A percentile compares a stretch with the other conserved stretches of the same genome.
phyloP scores from a whole-genome alignment of 768 basidiomycete species.

The Russula sp. region DNA sequence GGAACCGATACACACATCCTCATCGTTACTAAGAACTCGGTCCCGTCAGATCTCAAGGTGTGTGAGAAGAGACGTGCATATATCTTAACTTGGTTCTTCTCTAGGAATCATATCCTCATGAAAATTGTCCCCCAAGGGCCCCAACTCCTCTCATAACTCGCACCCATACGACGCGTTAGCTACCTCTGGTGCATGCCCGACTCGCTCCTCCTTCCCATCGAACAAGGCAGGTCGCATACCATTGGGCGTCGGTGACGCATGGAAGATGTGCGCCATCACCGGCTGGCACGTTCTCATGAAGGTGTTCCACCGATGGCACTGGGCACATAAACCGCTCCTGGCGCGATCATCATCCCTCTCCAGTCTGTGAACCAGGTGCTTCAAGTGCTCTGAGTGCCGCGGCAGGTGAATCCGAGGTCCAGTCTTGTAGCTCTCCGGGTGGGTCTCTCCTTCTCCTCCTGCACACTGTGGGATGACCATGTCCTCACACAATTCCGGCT shows the following conservation, averaged over 20 bases:
- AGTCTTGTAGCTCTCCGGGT: too few relatives aligned
- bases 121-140: constrained; percentile 64
- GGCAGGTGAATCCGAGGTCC: too few relatives aligned
- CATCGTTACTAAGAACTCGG: too few relatives aligned
- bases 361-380: too few relatives aligned
- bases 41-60: too few relatives aligned
- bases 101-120: constrained; percentile 40
- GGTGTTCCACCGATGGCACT: constrained; percentile 25
- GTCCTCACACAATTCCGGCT: too few relatives aligned
- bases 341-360: too few relatives aligned
- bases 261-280: constrained; percentile 77
- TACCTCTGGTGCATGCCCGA: constrained; percentile 36
- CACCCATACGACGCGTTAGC: constrained; percentile 62
- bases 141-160: constrained; percentile 66
- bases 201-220: constrained; percentile 77
- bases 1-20: constrained; percentile 30
- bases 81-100: too few relatives aligned
- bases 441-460: too few relatives aligned
- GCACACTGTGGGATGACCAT: too few relatives aligned
- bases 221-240: constrained; percentile 45
- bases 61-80: too few relatives aligned
- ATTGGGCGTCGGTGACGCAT: constrained; percentile 87
- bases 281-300: too few relatives aligned
- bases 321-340: constrained; percentile 29
- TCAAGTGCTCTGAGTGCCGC: constrained; percentile 37